Conservation (phyloP, 2,329 filamentous ascomycete species). For the Aspergillus terreus region DNA sequence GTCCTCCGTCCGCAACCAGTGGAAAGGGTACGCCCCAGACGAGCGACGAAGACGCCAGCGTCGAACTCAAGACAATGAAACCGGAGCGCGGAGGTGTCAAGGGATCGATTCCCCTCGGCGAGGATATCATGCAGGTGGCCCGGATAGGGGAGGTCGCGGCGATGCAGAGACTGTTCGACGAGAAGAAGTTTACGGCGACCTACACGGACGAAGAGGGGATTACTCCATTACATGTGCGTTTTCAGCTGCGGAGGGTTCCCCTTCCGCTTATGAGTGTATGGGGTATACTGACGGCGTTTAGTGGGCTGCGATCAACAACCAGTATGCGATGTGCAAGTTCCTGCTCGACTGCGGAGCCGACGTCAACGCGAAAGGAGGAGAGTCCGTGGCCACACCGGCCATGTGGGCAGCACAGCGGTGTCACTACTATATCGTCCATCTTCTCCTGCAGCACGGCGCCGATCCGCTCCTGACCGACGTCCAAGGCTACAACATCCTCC, state of each 20-base stretch:
- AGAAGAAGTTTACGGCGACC: slow-evolving; percentile 73
- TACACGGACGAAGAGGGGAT: slow-evolving; percentile 90
- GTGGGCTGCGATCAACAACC: slow-evolving; percentile 99
- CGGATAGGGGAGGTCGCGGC: slow-evolving; percentile 78
- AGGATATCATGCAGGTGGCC: slow-evolving; percentile 95
- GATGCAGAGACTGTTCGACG: slow-evolving; percentile 87
- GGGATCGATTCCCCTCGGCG: slow-evolving; percentile 47
- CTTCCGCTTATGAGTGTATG: too few species aligned
- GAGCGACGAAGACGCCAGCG: slow-evolving; percentile 26
- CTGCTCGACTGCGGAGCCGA: slow-evolving; percentile 81
- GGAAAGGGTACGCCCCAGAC: slow-evolving; percentile 33
- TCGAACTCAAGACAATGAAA: slow-evolving; percentile 39
- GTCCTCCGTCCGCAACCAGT: slow-evolving; percentile 22
- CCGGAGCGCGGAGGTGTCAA: slow-evolving; percentile 27
- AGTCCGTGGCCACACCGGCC: slow-evolving; percentile 87
- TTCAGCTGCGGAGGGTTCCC: not conserved
- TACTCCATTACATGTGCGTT: slow-evolving; percentile 83
- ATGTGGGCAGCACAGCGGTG: slow-evolving; percentile 97
- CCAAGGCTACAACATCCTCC: slow-evolving; percentile 96
- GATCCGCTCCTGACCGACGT: slow-evolving; percentile 89
- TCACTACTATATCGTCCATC: slow-evolving; percentile 93
- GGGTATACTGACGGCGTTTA: slow-evolving; percentile 37
- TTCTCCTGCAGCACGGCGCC: slow-evolving; percentile 85
- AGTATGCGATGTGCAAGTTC: slow-evolving; percentile 95
- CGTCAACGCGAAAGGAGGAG: slow-evolving; percentile 92